A percentile compares a stretch with the other conserved stretches of the same genome.
These are phyloP conservation scores for Pyrenophora graminea DNA, from an alignment of 2,329 filamentous ascomycete species.

Conservation along the genomic window DNA sequence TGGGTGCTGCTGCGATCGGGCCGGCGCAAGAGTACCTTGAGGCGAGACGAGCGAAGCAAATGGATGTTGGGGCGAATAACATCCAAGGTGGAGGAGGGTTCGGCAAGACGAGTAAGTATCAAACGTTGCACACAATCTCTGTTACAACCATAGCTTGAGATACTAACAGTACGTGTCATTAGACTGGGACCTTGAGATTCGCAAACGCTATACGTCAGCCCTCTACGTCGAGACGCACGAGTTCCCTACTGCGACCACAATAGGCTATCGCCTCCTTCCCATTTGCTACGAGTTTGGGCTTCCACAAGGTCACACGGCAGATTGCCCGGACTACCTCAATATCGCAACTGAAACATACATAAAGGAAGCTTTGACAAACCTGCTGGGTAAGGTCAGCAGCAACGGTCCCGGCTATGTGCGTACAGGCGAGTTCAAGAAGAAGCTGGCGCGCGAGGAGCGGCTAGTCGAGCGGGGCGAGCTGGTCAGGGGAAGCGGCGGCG, in stretches of 20 bases:
- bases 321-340: slow-evolving; percentile 64
- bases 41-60: slow-evolving; percentile 50
- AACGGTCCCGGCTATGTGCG: slow-evolving; percentile 67
- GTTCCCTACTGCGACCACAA: slow-evolving; percentile 62
- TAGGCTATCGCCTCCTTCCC: slow-evolving; percentile 64
- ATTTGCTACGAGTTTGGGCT: slow-evolving; percentile 69
- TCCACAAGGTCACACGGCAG: slow-evolving; percentile 56
- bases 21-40: slow-evolving; percentile 43
- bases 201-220: slow-evolving; percentile 66
- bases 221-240: slow-evolving; percentile 65
- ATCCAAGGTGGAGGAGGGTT: slow-evolving; percentile 72
- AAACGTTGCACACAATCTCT: background rate
- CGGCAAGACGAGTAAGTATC: slow-evolving; percentile 73
- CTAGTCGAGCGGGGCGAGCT: slow-evolving; percentile 74
- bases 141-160: background rate
- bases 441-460: slow-evolving; percentile 76
- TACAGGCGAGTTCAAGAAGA: slow-evolving; percentile 75
- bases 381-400: slow-evolving; percentile 59
- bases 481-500: slow-evolving; percentile 71
- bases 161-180: slow-evolving; percentile 8
- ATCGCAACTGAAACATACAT: slow-evolving; percentile 66
- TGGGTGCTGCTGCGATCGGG: slow-evolving; percentile 19
- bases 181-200: slow-evolving; percentile 68
- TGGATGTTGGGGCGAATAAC: slow-evolving; percentile 66
- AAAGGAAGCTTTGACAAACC: slow-evolving; percentile 61